Evolutionary conservation across 1,139 yeast genomes (phyloP).

Genomic region (Saccharomyces pastorianus): DNA sequence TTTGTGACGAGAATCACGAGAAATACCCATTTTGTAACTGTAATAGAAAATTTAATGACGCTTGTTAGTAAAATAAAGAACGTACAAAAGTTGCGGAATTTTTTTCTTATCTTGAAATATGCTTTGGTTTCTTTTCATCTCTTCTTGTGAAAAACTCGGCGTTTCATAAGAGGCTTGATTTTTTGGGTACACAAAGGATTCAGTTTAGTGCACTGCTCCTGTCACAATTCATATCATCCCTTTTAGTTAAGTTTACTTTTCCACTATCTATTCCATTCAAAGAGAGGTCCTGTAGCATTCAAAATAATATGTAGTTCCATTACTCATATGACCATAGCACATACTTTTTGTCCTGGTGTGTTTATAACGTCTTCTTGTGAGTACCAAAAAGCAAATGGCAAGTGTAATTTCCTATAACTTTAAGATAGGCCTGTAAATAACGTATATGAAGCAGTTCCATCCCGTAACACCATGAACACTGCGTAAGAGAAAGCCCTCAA

Average conservation of each 20-base stretch:
- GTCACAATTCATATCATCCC: neutral
- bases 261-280: neutral
- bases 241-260: neutral
- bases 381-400: neutral
- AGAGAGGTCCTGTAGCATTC: neutral
- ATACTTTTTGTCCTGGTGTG: conserved; percentile 23
- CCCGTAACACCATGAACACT: neutral
- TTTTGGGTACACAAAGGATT: neutral
- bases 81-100: neutral
- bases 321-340: conserved; percentile 6
- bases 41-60: neutral
- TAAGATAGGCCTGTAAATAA: neutral
- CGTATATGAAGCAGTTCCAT: neutral
- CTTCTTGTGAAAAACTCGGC: neutral
- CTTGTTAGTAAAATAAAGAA: neutral
- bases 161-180: neutral
- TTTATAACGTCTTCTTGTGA: conserved; percentile 2
- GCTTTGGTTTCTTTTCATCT: neutral
- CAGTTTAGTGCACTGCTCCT: neutral
- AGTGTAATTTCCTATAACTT: neutral
- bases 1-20: conserved; percentile 99
- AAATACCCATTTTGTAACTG: conserved; percentile 82
- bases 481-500: neutral
- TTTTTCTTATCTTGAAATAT: neutral
- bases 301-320: neutral